These are phyloP conservation scores for Xylariaceae sp. DNA, from an alignment of 2,329 filamentous ascomycete species.

Conservation along the genomic window DNA sequence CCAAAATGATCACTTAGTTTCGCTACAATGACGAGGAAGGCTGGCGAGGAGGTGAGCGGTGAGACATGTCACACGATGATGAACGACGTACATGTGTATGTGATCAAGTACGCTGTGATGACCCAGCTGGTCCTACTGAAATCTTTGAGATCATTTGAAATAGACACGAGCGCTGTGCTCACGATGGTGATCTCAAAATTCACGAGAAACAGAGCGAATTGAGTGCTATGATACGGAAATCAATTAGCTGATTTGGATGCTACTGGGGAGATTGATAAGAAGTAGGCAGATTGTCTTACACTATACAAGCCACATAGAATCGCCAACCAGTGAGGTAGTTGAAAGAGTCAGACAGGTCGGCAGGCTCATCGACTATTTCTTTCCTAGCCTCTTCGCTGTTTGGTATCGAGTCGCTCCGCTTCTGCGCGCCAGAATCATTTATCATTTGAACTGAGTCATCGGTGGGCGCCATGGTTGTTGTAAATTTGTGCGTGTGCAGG, in stretches of 20 bases:
- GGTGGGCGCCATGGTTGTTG: too few species aligned
- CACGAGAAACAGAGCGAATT: neutral
- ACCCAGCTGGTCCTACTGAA: neutral
- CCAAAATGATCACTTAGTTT: slow-evolving; percentile 14
- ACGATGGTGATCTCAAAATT: neutral
- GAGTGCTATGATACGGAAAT: too few species aligned
- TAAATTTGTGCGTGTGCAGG: too few species aligned
- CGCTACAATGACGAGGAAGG: slow-evolving; percentile 5
- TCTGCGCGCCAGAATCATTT: slow-evolving; percentile 1
- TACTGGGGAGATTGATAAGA: neutral
- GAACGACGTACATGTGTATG: slow-evolving; percentile 40
- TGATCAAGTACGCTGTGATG: slow-evolving; percentile 25
- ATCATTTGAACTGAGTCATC: too few species aligned
- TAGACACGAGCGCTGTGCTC: neutral
- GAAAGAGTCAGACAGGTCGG: too few species aligned
- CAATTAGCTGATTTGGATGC: slow-evolving; percentile 21
- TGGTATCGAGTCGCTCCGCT: neutral
- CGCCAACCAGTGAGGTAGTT: slow-evolving; percentile 9
- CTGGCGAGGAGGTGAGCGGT: neutral
- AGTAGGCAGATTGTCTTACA: slow-evolving; percentile 1
- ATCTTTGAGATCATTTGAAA: neutral
- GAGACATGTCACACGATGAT: neutral
- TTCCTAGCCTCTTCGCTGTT: too few species aligned
- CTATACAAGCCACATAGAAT: slow-evolving; percentile 5
- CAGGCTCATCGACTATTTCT: too few species aligned